Base-by-base conservation (phyloP, 163 green algal genomes). In the Chlamydomonas reinhardtii region DNA sequence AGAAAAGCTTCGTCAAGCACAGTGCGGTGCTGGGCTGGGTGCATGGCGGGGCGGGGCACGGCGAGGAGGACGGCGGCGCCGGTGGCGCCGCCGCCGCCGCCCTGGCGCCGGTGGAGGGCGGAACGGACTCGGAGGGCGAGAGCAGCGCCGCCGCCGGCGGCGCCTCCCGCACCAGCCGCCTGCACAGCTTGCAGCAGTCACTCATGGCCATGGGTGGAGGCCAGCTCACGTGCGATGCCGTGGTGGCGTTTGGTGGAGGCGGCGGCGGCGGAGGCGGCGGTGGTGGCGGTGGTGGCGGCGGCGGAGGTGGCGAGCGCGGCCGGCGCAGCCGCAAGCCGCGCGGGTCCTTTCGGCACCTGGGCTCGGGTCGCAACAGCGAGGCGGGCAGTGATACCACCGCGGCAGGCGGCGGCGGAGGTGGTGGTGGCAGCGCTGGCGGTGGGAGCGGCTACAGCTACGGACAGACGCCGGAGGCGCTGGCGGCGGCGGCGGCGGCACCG, bases 11-110 rank as follows among this genome's bases (percentile, higher is more conserved):
- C 56, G 32, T 73, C 12, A 79, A 79, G 54, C 80, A 86, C 56
- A 80, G 70, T 0, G 80, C 80, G 29, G 80, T 86, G 27, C 56
- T 86, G 54, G 80, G 80, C 19, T 86, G 80, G 80, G 80, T 86
- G 27, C 69, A 78, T 25, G 52, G 24, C 31, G 15, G 31, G 34
- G 32, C 19, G 34, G 29, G 31, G 39, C 39, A 48, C 39, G 5
- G 11, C 17, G 48, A 14, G 17, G 48, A 56, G 48, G 48, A 56
- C 1, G 48, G 19, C 31, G 68, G 15, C 31, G 31, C 32, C 68
- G 32, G 68, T 32, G 68, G 32, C 17, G 68, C 27, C 15, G 32
- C 9, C 35, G 70, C 5, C 31, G 68, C 22, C 59, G 69, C 69
- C 35, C 29, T 17, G 34, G 31, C 31, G n/a, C 31, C n/a, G 31